Base-by-base conservation (phyloP, 2,329 filamentous ascomycete genomes). In the Drechmeria coniospora region DNA sequence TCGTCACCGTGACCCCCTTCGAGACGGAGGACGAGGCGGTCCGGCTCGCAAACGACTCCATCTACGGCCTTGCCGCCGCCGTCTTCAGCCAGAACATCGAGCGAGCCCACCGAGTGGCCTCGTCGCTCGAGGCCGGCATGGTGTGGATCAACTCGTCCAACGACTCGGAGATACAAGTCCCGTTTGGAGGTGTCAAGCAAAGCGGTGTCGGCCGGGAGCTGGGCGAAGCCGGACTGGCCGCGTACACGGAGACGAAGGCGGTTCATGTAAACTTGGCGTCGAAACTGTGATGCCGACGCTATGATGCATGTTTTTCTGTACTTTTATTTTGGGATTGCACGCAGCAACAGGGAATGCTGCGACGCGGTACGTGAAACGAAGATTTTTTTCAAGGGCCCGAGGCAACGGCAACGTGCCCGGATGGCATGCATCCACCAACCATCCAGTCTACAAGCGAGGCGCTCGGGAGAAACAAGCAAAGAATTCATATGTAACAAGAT, bases 71-170 rank as follows among this genome's bases (percentile, higher is more conserved):
- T 0, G 72, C 65, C 2, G 63, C 65, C 7, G 65, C 72, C 0
- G 49, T 79, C 2, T 79, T 78, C 38, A 77, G 64, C 0, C 55
- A 65, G 31, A 63, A 74, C 40, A 55, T 77, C 27, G 60, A 55
- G 30, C 49, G 51, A 16, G 53, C 59, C 4, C 61, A 65, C 36
- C 53, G 54, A 9, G 54, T 62, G 1, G 59, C 67, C 4, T 62
- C 63, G 33, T 61, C 62, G 11, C 66, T 78, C 28, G 67, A 77
- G 45, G 61, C 69, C 1, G 73, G 73, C 17, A 64, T 62, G 57
- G 59, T 65, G 9, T 65, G 60, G 61, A 55, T 66, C 33, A 66
- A 66, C 40, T 57, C 53, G 0, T 56, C 51, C 5, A 58, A 61
- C 22, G 57, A 62, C 23, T 56, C 49, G 0, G 57, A 62, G 15